Evolutionary conservation across 2,329 filamentous ascomycete species (phyloP), one percentile per base, ranked within the genome.

Genomic region (Botryotinia calthae): DNA sequence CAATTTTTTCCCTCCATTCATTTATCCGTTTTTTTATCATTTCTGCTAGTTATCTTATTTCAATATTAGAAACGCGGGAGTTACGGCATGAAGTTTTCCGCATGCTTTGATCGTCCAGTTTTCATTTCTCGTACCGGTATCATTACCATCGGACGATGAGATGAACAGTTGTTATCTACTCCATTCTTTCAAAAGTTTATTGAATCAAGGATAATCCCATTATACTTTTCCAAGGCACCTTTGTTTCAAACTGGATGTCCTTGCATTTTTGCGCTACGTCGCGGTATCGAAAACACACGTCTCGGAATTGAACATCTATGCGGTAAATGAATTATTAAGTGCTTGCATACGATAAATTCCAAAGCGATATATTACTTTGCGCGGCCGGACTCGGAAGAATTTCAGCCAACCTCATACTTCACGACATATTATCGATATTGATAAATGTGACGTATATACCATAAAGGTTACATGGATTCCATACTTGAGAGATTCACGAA

Each of bases 401-500:
- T 67, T 28, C 46, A 54, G 64, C 46, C 64, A 67, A 67, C 64
- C 64, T 67, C 64, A 54, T 54, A 67, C 46, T 67, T 67, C 46
- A 67, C 64, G n/a, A 54, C 46, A 67, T 67, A 67, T 67, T 54
- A 54, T 67, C 64, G 46, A 67, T 67, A 67, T 67, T 54, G 64
- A 54, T 67, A 28, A 54, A 40, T 40, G 64, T 40, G 46, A 54
- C 34, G 31, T 54, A 40, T 16, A 66, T 40, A 66, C 4, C n/a
- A 44, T 7, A 34, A 25, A 34, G 63, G 28, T 64, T 51, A 66
- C 64, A 54, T 28, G 14, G 6, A 65, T 64, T 18, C 1, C 44
- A 48, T 14, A 10, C 51, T n/a, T 22, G 25, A 14, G 1, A 10
- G 16, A 10, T 40, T 40, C 31, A 40, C 64, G 22, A 66, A 66